Evolutionary conservation across 345 rosid genomes (phyloP).

Genomic region (Camelina neglecta): DNA sequence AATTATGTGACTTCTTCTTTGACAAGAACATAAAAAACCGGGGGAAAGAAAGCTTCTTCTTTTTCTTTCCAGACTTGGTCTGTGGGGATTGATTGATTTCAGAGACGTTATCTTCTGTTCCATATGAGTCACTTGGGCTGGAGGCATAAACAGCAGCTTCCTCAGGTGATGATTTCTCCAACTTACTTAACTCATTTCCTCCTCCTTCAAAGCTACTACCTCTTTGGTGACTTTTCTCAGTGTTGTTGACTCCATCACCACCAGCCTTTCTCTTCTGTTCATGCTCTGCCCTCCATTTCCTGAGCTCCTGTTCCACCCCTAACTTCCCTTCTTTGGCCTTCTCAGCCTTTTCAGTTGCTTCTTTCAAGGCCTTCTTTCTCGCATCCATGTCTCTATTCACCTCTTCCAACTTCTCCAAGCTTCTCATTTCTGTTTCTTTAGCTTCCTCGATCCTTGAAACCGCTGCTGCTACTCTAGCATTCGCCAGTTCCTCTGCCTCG

Average conservation of each 20-base stretch:
- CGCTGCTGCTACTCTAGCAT: constrained; percentile 74
- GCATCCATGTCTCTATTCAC: constrained; percentile 62
- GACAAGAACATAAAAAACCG: constrained; percentile 68
- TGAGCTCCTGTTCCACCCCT: constrained; percentile 80
- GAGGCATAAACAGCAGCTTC: constrained; percentile 33
- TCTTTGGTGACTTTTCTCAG: constrained; percentile 42
- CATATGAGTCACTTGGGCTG: constrained; percentile 38
- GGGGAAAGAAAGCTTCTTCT: constrained; percentile 78
- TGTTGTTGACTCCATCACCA: constrained; percentile 41
- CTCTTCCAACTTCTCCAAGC: constrained; percentile 66
- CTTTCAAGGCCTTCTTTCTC: constrained; percentile 67
- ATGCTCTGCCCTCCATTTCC: constrained; percentile 87
- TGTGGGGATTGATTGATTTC: constrained; percentile 44
- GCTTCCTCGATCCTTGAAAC: constrained; percentile 75
- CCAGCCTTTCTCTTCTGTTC: constrained; percentile 69
- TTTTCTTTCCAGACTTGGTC: constrained; percentile 50
- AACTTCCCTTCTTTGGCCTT: constrained; percentile 81
- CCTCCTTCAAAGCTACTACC: constrained; percentile 45
- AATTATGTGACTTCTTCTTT: constrained; percentile 59
- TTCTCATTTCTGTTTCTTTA: constrained; percentile 64
- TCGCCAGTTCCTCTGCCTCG: constrained; percentile 83
- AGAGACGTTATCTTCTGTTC: constrained; percentile 36
- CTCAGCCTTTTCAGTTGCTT: constrained; percentile 80
- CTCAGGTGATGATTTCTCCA: constrained; percentile 40
- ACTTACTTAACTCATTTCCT: constrained; percentile 28